Base-by-base conservation (phyloP, 768 basidiomycete genomes). In the Lanmaoa pseudosensibilis region DNA sequence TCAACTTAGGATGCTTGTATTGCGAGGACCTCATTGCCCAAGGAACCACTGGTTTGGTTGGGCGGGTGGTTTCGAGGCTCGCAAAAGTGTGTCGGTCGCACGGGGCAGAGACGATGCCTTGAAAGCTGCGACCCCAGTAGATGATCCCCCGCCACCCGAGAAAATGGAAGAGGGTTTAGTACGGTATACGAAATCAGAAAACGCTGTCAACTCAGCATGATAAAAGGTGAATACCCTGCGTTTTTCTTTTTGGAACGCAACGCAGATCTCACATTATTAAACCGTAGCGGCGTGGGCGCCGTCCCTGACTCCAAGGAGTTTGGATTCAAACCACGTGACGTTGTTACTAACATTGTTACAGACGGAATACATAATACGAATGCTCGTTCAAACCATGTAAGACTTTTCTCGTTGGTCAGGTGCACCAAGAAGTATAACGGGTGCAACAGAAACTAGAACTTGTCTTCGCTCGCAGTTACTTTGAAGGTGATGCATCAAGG, bases 11-110 rank as follows among this genome's bases (percentile, higher is more conserved):
- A 56, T 90, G 4, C 78, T 91, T 5, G 69, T 87, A 11, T 39
- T 82, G 27, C 80, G 91, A 27, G 91, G 91, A 0, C 91, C 91
- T 9, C 88, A 91, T 47, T 71, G 70, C 38, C 64, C 70, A 1
- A 55, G 70, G 36, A 55, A 69, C 41, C 73, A 79, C 39, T 87
- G 87, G 86, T 74, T 87, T 64, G 85, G 87, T 8, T 87, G 80
- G 66, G 78, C 81, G 58, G 86, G 84, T 9, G 84, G 86, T 5
- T 61, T 77, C 25, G 75, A 77, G 64, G 69, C 76, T 18, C 70
- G 78, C 38, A 81, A 73, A 58, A 67, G 64, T 5, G 73, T 77
- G 18, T 67, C 78, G 16, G 64, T 58, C 50, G 56, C 55, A 46
- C 36, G 52, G 43, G 25, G 40, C 16, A 52, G 23, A 19, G 44